phyloP scores from a whole-genome alignment of 768 basidiomycete species.

The Termitomyces sp. region DNA sequence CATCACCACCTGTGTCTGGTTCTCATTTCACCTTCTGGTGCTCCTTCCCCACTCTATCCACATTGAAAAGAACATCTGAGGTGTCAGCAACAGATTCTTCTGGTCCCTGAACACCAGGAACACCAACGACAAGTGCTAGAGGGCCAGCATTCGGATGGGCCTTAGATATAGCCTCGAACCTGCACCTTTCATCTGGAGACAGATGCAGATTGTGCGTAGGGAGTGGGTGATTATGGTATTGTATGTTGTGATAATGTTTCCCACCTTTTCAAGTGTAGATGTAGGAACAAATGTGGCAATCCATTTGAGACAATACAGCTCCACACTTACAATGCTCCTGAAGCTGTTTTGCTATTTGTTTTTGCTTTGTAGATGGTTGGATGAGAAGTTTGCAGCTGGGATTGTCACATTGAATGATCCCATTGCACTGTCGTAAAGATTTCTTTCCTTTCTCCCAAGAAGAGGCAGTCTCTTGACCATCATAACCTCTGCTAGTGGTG shows the following conservation, averaged over 20 bases:
- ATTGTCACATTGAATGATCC: constrained; percentile 10
- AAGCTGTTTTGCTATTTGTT: neutral
- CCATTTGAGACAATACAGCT: neutral
- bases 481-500: no score
- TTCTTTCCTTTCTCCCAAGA: constrained; percentile 1
- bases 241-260: neutral
- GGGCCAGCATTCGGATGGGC: constrained; percentile 14
- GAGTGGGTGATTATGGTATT: constrained; percentile 3
- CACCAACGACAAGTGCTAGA: constrained; percentile 16
- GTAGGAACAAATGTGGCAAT: neutral
- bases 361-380: neutral
- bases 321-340: neutral
- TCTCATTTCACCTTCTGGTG: constrained; percentile 2
- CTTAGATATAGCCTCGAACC: neutral
- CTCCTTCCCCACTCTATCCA: constrained; percentile 12
- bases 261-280: constrained; percentile 5
- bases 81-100: constrained; percentile 20
- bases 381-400: neutral
- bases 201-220: constrained; percentile 8
- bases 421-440: neutral
- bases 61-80: constrained; percentile 15
- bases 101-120: constrained; percentile 16
- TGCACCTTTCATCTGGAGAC: neutral
- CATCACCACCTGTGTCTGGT: constrained; percentile 1
- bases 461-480: no score